Evolutionary conservation across 2,329 filamentous ascomycete species (phyloP).

Genomic region (Cercospora citrullina): DNA sequence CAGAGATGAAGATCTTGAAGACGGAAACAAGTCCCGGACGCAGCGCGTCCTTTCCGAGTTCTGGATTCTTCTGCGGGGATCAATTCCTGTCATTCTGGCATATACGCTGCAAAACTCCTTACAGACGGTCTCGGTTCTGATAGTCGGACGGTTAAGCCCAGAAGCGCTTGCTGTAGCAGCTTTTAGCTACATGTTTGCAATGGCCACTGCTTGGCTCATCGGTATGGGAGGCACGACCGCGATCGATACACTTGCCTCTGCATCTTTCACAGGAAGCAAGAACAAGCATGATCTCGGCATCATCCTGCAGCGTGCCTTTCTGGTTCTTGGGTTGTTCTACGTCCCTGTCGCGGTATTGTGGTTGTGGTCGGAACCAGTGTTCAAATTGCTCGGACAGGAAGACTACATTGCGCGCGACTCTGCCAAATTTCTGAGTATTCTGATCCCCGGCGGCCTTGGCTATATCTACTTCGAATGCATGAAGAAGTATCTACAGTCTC

Average conservation of each 20-base stretch:
- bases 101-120: slow-evolving; percentile 85
- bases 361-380: slow-evolving; percentile 72
- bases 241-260: slow-evolving; percentile 80
- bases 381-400: slow-evolving; percentile 73
- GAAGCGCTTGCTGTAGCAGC: slow-evolving; percentile 79
- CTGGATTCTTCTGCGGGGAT: slow-evolving; percentile 66
- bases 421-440: slow-evolving; percentile 67
- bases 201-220: slow-evolving; percentile 85
- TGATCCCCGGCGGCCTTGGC: slow-evolving; percentile 79
- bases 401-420: slow-evolving; percentile 73
- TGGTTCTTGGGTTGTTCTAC: slow-evolving; percentile 73
- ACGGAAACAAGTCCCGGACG: slow-evolving; percentile 38
- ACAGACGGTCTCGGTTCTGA: slow-evolving; percentile 77
- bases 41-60: slow-evolving; percentile 59
- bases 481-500: slow-evolving; percentile 61
- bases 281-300: slow-evolving; percentile 78
- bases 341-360: slow-evolving; percentile 71
- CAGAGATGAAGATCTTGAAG: slow-evolving; percentile 43
- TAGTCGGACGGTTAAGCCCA: slow-evolving; percentile 76
- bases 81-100: slow-evolving; percentile 76
- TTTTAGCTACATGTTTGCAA: slow-evolving; percentile 92
- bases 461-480: slow-evolving; percentile 86
- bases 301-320: slow-evolving; percentile 72
- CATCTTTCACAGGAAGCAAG: slow-evolving; percentile 76
- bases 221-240: slow-evolving; percentile 83